Conservation (phyloP, 768 basidiomycete genomes). For the Lactarius deliciosus region DNA sequence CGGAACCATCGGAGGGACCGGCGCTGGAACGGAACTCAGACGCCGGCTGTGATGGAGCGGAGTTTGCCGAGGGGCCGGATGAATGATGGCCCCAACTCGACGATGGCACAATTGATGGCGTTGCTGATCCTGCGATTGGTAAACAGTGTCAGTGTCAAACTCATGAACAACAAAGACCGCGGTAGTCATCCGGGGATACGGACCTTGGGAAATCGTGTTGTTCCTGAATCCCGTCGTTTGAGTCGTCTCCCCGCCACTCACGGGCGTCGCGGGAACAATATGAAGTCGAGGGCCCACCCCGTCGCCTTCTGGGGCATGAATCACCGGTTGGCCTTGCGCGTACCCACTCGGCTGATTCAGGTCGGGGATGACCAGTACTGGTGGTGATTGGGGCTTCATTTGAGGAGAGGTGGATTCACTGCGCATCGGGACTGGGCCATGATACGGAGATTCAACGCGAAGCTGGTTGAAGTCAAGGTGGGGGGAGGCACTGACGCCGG, state of each 20-base stretch:
- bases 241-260: slow-evolving; percentile 54
- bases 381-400: slow-evolving; percentile 63
- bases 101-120: slow-evolving; percentile 29
- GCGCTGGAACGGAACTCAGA: slow-evolving; percentile 21
- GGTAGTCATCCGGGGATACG: slow-evolving; percentile 32
- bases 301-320: slow-evolving; percentile 60
- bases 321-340: slow-evolving; percentile 47
- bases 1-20: slow-evolving; percentile 21
- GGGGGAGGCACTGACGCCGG: slow-evolving; percentile 48
- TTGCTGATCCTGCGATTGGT: slow-evolving; percentile 29
- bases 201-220: slow-evolving; percentile 55
- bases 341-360: slow-evolving; percentile 39
- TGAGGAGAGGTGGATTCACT: slow-evolving; percentile 40
- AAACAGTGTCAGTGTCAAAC: slow-evolving; percentile 14
- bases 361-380: slow-evolving; percentile 58
- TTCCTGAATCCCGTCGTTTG: slow-evolving; percentile 52
- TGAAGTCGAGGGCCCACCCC: slow-evolving; percentile 62
- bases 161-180: slow-evolving; percentile 13
- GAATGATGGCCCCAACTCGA: slow-evolving; percentile 27
- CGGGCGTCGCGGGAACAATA: slow-evolving; percentile 81
- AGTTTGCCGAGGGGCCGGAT: slow-evolving; percentile 32
- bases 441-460: slow-evolving; percentile 63
- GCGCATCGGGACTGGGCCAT: slow-evolving; percentile 49
- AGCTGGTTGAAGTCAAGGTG: slow-evolving; percentile 57
- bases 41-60: slow-evolving; percentile 24